Evolutionary conservation across 2,329 filamentous ascomycete genomes (phyloP).

Genomic region (Xylaria digitata): DNA sequence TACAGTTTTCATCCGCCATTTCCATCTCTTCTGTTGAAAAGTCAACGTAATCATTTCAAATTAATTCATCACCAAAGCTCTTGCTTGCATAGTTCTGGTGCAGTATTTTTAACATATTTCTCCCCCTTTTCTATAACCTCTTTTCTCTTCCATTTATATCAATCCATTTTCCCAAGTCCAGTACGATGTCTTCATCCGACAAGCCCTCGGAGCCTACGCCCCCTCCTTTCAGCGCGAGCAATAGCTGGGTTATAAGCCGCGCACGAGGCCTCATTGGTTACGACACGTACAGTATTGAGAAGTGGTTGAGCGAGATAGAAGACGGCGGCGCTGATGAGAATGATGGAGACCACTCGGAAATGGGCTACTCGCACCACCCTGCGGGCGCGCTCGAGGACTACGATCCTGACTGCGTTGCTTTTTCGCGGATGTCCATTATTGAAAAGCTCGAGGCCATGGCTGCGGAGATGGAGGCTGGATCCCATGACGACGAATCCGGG

Average conservation of each 20-base stretch:
- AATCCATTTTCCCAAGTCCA: neutral
- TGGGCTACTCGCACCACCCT: neutral
- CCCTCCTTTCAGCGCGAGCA: conserved; percentile 14
- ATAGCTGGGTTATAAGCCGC: conserved; percentile 22
- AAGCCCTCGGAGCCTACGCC: neutral
- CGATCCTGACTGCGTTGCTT: neutral
- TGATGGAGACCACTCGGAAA: neutral
- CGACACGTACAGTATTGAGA: neutral
- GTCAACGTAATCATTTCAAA: neutral
- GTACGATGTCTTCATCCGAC: conserved; percentile 6
- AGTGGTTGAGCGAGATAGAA: neutral
- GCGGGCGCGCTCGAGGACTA: conserved; percentile 2
- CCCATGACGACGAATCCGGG: no score
- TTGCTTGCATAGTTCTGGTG: neutral
- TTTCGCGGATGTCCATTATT: conserved; percentile 6
- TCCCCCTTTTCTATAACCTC: no score
- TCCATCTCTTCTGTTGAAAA: neutral
- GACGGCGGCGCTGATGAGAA: neutral
- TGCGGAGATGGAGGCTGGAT: neutral
- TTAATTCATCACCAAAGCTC: conserved; percentile 5
- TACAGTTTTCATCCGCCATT: neutral
- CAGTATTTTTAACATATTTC: no score
- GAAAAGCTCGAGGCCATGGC: conserved; percentile 8
- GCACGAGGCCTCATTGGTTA: conserved; percentile 23
- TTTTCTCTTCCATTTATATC: neutral